Percentiles rank a stretch among this genome's conserved stretches.
These are phyloP conservation scores for Ganoderma resinaceum DNA, from an alignment of 1,284 basidiomycete genomes.

Conservation along the genomic window DNA sequence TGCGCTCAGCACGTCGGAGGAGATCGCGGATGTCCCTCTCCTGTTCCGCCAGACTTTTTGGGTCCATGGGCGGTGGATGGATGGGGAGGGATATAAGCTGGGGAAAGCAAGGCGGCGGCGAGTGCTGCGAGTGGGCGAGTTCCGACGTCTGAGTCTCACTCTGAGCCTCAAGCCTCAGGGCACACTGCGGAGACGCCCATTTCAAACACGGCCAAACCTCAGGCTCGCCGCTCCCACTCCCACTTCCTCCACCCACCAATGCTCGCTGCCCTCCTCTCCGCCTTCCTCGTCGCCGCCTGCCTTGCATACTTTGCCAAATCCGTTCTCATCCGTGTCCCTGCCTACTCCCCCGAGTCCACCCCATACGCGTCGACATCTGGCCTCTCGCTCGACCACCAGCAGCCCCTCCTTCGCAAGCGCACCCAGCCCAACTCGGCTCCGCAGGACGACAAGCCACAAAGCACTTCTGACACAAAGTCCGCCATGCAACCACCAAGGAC, in stretches of 20 bases:
- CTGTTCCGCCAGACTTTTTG: slow-evolving; percentile 35
- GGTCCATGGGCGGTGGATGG: slow-evolving; percentile 30
- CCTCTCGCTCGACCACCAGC: slow-evolving; percentile 25
- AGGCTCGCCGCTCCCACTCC: not conserved
- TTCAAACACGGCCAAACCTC: not conserved
- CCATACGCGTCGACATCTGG: slow-evolving; percentile 17
- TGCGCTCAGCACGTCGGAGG: slow-evolving; percentile 41
- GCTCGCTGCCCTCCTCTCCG: slow-evolving; percentile 29
- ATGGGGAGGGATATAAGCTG: not conserved
- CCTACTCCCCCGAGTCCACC: slow-evolving; percentile 15
- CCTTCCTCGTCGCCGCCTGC: slow-evolving; percentile 31
- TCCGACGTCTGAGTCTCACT: not conserved
- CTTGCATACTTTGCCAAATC: slow-evolving; percentile 33
- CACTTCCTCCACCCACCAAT: slow-evolving; percentile 18
- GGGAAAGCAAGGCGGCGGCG: not conserved
- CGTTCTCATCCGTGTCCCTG: slow-evolving; percentile 18
- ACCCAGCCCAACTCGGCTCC: slow-evolving; percentile 18
- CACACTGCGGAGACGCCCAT: slow-evolving; percentile 4
- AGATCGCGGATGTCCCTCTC: slow-evolving; percentile 41
- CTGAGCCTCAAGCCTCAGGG: too few relatives aligned
- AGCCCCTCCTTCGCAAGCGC: slow-evolving; percentile 24
- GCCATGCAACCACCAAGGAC: slow-evolving; percentile 72
- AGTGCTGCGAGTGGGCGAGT: not conserved
- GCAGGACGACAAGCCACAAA: slow-evolving; percentile 31
- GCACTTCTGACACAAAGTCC: slow-evolving; percentile 52